A percentile compares a stretch with the other conserved stretches of the same genome.
phyloP scores from a whole-genome alignment of 108 stramenopile species.

The Discostella stelligeroides region DNA sequence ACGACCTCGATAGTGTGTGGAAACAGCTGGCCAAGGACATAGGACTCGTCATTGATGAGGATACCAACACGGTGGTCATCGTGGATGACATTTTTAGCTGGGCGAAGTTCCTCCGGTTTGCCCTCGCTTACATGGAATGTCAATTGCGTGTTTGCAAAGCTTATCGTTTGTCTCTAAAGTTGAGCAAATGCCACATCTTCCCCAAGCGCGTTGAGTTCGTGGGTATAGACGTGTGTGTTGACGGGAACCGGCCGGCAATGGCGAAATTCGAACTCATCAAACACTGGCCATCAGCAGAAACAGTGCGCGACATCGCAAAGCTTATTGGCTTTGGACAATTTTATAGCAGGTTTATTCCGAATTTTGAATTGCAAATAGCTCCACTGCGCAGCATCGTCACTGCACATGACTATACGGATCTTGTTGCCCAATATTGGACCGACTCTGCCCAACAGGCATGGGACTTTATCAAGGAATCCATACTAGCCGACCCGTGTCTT shows the following conservation, averaged over 20 bases:
- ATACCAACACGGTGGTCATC: no score
- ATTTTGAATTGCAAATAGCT: not conserved
- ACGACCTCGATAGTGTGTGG: not conserved
- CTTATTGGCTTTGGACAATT: no score
- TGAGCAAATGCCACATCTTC: not conserved
- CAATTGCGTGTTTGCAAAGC: not conserved
- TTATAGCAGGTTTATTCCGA: not conserved
- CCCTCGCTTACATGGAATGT: no score
- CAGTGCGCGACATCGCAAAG: no score
- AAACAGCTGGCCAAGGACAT: not conserved
- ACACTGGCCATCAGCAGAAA: not conserved
- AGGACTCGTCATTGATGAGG: not conserved
- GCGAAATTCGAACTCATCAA: not conserved
- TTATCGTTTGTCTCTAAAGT: not conserved
- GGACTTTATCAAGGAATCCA: not conserved
- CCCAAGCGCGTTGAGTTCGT: not conserved
- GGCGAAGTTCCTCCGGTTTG: no score
- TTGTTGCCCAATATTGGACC: not conserved
- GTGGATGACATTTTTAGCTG: no score
- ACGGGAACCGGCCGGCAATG: no score
- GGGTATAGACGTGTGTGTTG: no score
- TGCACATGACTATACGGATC: not conserved
- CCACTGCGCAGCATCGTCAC: not conserved
- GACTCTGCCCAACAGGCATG: not conserved
- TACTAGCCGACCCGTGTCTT: not conserved